Evolutionary conservation across 371 early-diverging fungal species (phyloP).

Genomic region (Nosema granulosis): DNA sequence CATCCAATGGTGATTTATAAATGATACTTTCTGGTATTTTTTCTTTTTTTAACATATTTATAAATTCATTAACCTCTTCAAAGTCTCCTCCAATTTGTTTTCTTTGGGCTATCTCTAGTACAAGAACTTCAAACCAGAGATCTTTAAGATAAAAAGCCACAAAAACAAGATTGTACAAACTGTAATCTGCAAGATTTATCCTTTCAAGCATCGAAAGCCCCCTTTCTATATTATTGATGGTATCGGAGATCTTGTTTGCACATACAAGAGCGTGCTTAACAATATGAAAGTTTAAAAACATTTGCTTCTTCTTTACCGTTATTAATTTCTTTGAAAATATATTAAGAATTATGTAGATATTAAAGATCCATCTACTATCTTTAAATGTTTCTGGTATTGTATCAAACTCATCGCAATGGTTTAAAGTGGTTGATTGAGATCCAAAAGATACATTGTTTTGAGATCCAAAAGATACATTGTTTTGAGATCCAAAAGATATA

Average conservation of each 20-base stretch:
- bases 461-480: too few relatives aligned
- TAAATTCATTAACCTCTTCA: neutral
- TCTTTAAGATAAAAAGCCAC: neutral
- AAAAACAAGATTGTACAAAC: neutral
- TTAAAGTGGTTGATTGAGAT: too few relatives aligned
- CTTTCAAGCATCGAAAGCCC: neutral
- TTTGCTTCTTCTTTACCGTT: neutral
- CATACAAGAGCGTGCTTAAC: neutral
- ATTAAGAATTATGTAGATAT: conserved; percentile 7
- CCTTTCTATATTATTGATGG: neutral
- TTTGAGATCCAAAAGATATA: too few relatives aligned
- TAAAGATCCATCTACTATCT: conserved; percentile 20
- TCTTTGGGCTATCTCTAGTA: neutral
- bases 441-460: too few relatives aligned
- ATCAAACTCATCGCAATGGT: neutral
- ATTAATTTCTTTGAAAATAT: neutral
- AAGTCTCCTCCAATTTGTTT: neutral
- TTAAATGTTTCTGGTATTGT: neutral
- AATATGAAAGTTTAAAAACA: conserved; percentile 7
- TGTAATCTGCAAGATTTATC: neutral
- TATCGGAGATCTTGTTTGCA: neutral
- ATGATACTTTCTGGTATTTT: neutral
- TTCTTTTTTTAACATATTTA: neutral
- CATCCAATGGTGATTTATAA: neutral
- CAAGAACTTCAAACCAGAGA: neutral